Evolutionary conservation across 208 protist species (phyloP), one percentile per base, ranked within the genome.

Genomic region (Leptomonas pyrrhocoris): DNA sequence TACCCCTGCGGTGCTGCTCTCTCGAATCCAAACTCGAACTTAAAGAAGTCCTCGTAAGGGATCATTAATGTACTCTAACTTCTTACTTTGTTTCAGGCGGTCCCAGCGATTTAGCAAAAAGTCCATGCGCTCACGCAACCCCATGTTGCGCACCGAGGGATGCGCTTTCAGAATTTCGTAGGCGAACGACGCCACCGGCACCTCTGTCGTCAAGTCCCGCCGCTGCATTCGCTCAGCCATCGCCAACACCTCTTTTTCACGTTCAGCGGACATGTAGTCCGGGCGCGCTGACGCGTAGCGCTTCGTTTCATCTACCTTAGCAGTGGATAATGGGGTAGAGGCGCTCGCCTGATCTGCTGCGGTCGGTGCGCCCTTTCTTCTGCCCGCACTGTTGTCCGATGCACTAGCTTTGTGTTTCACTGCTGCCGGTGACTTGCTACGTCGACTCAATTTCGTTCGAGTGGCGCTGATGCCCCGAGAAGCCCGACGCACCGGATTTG

Each of bases 111-210:
- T 81, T 43, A 81, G 83, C 23, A 94, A 62, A 62, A 96, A 94
- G 61, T 90, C 81, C 87, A 96, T 94, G n/a, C 92, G 84, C 73
- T 96, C 92, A 7, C 86, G 82, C 34, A 96, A 56, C 15, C 87
- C 87, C 86, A 94, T 94, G 45, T 80, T 70, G 5, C 88, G 86
- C 62, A 96, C 84, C 1, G 89, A 94, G 5, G 92, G 92, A 62
- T 96, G 86, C 28, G 79, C 73, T 60, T 92, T 89, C 19, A 96
- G 62, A 18, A 96, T 83, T 42, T 92, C 85, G 58, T 88, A 92
- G 2, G 84, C 87, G 66, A 94, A 96, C 2, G 92, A 89, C 25
- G 92, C 85, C 6, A 96, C 92, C 2, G 92, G 92, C 18, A 94
- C 85, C 30, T 94, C 92, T 0, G 85, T 87, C 23, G 81, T 82